phyloP scores from a whole-genome alignment of 2,329 filamentous ascomycete genomes.

The Coleophoma cylindrospora region DNA sequence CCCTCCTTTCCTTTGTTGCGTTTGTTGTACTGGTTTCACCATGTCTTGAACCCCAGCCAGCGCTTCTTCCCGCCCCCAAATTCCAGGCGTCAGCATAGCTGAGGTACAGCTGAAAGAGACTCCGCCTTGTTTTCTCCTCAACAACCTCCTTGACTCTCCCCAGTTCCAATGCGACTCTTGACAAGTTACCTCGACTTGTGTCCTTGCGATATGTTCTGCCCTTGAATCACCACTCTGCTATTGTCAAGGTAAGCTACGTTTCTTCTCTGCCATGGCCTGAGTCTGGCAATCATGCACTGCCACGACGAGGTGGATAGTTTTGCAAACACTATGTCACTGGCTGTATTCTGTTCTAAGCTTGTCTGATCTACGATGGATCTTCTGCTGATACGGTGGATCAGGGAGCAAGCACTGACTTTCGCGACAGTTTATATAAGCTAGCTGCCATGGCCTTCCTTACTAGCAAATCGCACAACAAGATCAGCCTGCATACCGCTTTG shows the following conservation, averaged over 20 bases:
- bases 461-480: constrained; percentile 17
- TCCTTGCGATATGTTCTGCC: neutral
- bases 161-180: neutral
- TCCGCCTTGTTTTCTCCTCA: neutral
- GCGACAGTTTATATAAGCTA: neutral
- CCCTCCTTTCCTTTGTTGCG: neutral
- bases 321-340: neutral
- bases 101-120: neutral
- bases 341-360: neutral
- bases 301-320: neutral
- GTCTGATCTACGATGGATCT: neutral
- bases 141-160: neutral
- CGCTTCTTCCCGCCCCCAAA: neutral
- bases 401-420: neutral
- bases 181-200: neutral
- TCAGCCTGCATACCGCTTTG: constrained; percentile 27
- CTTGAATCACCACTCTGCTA: neutral
- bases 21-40: neutral
- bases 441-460: constrained; percentile 15
- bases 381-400: neutral
- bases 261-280: no score
- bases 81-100: neutral
- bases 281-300: neutral
- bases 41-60: neutral
- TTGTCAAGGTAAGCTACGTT: neutral